Conservation (phyloP, 2,329 filamentous ascomycete genomes). For the Aspergillus costaricaensis region DNA sequence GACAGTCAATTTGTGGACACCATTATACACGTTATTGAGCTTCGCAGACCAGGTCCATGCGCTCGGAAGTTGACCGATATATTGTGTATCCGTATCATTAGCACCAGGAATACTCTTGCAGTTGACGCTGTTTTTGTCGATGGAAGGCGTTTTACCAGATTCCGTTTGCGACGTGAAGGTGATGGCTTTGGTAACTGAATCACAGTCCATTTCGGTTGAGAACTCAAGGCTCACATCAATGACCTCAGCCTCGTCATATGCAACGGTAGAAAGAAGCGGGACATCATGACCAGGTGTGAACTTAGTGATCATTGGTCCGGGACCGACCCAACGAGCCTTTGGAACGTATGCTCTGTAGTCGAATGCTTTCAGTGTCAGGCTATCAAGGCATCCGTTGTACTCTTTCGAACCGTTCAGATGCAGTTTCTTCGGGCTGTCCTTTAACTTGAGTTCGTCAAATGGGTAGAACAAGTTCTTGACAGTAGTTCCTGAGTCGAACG, state of each 20-base stretch:
- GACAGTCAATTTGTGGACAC: slow-evolving; percentile 61
- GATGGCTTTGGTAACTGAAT: slow-evolving; percentile 54
- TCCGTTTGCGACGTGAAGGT: slow-evolving; percentile 57
- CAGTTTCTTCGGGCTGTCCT: slow-evolving; percentile 48
- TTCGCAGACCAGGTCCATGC: slow-evolving; percentile 57
- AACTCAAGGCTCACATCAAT: slow-evolving; percentile 60
- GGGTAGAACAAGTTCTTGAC: slow-evolving; percentile 67
- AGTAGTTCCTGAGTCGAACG: slow-evolving; percentile 55
- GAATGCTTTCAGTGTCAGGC: slow-evolving; percentile 56
- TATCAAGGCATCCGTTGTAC: slow-evolving; percentile 58
- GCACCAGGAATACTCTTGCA: slow-evolving; percentile 48
- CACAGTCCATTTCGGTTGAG: slow-evolving; percentile 63
- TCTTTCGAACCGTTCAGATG: slow-evolving; percentile 51
- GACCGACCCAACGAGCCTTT: slow-evolving; percentile 50
- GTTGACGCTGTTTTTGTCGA: slow-evolving; percentile 49
- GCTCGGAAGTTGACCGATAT: slow-evolving; percentile 56
- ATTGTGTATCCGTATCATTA: slow-evolving; percentile 30
- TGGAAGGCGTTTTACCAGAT: slow-evolving; percentile 43
- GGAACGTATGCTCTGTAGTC: slow-evolving; percentile 64
- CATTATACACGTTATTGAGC: slow-evolving; percentile 60
- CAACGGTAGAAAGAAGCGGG: slow-evolving; percentile 54
- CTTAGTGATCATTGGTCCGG: slow-evolving; percentile 60
- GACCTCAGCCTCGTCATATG: slow-evolving; percentile 43
- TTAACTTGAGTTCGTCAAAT: slow-evolving; percentile 58
- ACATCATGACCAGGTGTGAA: slow-evolving; percentile 64